phyloP scores from a whole-genome alignment of 768 basidiomycete genomes.

The Udeniomyces megalosporus region DNA sequence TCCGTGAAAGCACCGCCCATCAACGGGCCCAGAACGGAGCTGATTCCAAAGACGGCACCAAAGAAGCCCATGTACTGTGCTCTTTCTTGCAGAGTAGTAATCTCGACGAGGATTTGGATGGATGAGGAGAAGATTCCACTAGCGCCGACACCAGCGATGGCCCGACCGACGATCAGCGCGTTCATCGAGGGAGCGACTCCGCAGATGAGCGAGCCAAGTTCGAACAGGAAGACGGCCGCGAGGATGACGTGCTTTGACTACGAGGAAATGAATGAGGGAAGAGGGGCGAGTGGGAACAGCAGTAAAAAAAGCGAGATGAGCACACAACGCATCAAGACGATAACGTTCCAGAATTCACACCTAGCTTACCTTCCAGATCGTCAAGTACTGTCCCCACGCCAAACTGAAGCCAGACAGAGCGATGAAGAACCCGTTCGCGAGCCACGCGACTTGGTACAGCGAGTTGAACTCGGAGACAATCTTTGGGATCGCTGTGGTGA shows the following conservation, averaged over 20 bases:
- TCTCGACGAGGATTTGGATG: conserved; percentile 20
- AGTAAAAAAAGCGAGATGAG: too few relatives aligned
- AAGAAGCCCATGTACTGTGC: conserved; percentile 24
- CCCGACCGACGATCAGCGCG: conserved; percentile 20
- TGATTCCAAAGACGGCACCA: conserved; percentile 32
- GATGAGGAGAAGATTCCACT: conserved; percentile 14
- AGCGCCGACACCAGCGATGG: background rate
- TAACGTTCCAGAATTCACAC: too few relatives aligned
- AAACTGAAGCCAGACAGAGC: conserved; percentile 18
- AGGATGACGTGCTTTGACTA: conserved; percentile 27
- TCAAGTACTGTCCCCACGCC: conserved; percentile 15
- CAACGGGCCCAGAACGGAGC: conserved; percentile 37
- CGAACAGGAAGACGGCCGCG: conserved; percentile 28
- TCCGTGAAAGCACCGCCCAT: conserved; percentile 37
- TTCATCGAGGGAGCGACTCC: conserved; percentile 22
- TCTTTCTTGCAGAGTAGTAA: conserved; percentile 16
- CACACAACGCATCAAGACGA: too few relatives aligned
- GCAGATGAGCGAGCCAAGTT: conserved; percentile 28
- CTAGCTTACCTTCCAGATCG: too few relatives aligned
- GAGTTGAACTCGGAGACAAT: conserved; percentile 28
- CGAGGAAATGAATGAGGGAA: too few relatives aligned
- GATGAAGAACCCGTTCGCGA: conserved; percentile 20
- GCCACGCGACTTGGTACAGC: conserved; percentile 26
- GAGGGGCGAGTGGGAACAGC: too few relatives aligned
- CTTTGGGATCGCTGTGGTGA: conserved; percentile 23